Evolutionary conservation across 2,329 filamentous ascomycete genomes (phyloP), one percentile per base, ranked within the genome.

Genomic region (Exserohilum turcica): DNA sequence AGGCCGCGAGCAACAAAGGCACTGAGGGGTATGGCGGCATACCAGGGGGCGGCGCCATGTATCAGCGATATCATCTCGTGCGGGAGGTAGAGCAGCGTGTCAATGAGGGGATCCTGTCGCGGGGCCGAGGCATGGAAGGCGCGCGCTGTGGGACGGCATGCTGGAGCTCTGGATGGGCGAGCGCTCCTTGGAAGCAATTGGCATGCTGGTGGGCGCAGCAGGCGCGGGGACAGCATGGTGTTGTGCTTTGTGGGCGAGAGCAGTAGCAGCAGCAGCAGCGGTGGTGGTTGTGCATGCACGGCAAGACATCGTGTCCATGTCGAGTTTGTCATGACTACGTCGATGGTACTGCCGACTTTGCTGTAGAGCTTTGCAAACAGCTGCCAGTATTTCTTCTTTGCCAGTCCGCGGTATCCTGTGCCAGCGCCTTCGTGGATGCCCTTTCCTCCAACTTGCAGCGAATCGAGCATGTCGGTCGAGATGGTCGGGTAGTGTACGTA

Each of bases 401-500:
- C 80, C 5, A 75, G 71, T 9, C 93, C 93, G 54, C 84, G 86
- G 24, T 82, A 67, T 0, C 93, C 93, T 27, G 80, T 81, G 2
- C 92, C 93, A 48, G 89, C 83, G 28, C 93, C 92, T 4, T 92
- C 90, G 71, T 97, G 94, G 50, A 96, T 80, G 2, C 93, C 75
- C 84, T 87, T 49, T 73, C 89, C 42, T 80, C 83, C 29, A 72
- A 74, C 58, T 35, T 67, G 54, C 4, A 97, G 84, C 15, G 90
- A 93, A 18, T 86, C 83, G 3, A 99, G 84, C 94, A 99, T 99
- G 68, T 99, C 94, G 44, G 92, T 99, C 3, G 92, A 97, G 48
- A 99, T 99, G 50, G 93, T 97, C 1, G 94, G 94, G 72, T 97
- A 99, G 77, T 99, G 94, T 1, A 97, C 92, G 71, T 99, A 99